Percentiles rank a stretch among this genome's conserved stretches.
These are phyloP conservation scores for Pisolithus microcarpus DNA, from an alignment of 768 basidiomycete genomes.

Conservation along the genomic window DNA sequence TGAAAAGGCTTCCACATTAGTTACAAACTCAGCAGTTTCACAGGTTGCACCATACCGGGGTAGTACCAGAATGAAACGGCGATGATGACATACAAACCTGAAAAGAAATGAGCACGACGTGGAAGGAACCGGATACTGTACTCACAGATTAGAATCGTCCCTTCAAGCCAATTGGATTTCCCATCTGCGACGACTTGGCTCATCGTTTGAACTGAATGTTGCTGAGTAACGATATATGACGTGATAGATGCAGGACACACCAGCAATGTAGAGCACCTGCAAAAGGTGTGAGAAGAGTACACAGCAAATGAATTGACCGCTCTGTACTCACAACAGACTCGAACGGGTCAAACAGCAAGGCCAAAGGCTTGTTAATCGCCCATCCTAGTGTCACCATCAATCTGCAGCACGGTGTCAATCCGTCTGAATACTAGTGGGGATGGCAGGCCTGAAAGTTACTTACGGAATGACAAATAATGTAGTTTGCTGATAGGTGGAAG, in stretches of 20 bases:
- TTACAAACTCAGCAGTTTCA: background rate
- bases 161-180: constrained; percentile 81
- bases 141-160: constrained; percentile 62
- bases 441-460: constrained; percentile 17
- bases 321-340: constrained; percentile 57
- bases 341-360: constrained; percentile 83
- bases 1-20: constrained; percentile 6
- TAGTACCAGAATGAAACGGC: constrained; percentile 65
- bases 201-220: constrained; percentile 64
- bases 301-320: background rate
- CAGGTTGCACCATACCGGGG: constrained; percentile 22
- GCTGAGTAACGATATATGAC: constrained; percentile 23
- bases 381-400: constrained; percentile 74
- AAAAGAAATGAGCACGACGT: constrained; percentile 3
- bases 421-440: background rate
- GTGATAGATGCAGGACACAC: constrained; percentile 31
- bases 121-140: constrained; percentile 1
- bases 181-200: constrained; percentile 78
- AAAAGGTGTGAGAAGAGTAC: constrained; percentile 6
- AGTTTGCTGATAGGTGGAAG: constrained; percentile 50
- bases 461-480: constrained; percentile 81
- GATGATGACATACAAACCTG: constrained; percentile 66
- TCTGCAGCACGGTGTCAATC: constrained; percentile 25
- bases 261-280: constrained; percentile 33
- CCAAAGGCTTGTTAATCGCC: constrained; percentile 73